Evolutionary conservation across 345 rosid genomes (phyloP), one percentile per base, ranked within the genome.

Genomic region (Eucalyptus virginea): DNA sequence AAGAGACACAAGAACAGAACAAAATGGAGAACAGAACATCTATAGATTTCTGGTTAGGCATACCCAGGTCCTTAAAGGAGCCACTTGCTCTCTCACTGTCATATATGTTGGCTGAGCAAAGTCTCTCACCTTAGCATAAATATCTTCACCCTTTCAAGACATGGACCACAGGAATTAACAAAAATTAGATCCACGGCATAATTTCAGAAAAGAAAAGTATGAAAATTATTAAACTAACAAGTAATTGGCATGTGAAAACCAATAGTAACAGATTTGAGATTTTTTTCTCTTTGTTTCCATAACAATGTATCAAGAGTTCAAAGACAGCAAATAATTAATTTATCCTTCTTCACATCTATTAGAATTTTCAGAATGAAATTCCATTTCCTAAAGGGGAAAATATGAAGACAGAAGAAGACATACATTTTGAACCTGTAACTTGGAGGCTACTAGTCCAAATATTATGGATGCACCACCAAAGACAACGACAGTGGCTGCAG

Each of bases 51-150:
- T 30, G 17, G 69, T 87, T 4, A 15, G 37, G 81, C 94, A 52
- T 94, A 98, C 99, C 99, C 98, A 96, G 90, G 89, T 92, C 92
- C 90, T 94, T 42, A 97, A 45, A 23, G 99, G 99, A 62, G 89
- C 89, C 81, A 95, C 83, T 88, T 93, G 96, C 90, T 94, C 96
- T 89, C 91, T 95, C 85, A 98, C 88, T 30, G 85, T 90, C 86
- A 93, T 96, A 56, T 94, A 15, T 87, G 91, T 95, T 16, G 98
- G 99, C 90, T 95, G 95, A 86, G 96, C 89, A 30, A 95, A 81
- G 90, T 94, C 95, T 90, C 91, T 96, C 49, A 95, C 96, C 92
- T 92, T 97, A 15, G 54, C 88, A 89, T 88, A 93, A 86, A 98
- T 87, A 90, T 95, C 97, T 92, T 94, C 96, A 13, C 91, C 91